A percentile compares a stretch with the other conserved stretches of the same genome.
Conservation (phyloP, 805 yeast species). For the Yarrowia porcina region DNA sequence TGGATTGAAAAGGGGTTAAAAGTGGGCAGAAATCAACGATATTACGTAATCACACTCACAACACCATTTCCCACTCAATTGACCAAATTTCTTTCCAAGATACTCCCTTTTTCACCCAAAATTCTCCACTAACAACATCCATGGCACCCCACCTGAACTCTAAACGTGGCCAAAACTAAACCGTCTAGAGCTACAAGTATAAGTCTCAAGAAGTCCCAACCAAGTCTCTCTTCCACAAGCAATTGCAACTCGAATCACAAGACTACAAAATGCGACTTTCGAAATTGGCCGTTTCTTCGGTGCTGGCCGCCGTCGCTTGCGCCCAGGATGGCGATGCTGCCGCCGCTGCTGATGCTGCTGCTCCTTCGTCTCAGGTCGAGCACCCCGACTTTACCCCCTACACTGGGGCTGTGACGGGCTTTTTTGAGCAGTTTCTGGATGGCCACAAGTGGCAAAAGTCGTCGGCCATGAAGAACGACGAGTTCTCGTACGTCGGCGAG, state of each 20-base stretch:
- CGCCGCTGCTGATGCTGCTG: neutral
- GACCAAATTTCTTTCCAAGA: neutral
- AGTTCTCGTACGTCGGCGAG: constrained; percentile 61
- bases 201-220: no score
- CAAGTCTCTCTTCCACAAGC: neutral
- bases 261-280: constrained; percentile 11
- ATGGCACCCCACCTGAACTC: neutral
- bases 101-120: neutral
- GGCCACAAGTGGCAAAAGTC: constrained; percentile 60
- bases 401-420: constrained; percentile 38
- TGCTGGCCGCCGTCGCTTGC: constrained; percentile 24
- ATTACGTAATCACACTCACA: neutral
- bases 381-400: constrained; percentile 24
- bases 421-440: constrained; percentile 63
- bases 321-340: constrained; percentile 19
- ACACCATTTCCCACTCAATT: neutral
- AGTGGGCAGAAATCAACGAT: no score
- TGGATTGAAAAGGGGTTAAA: no score
- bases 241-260: neutral
- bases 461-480: constrained; percentile 44
- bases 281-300: constrained; percentile 22
- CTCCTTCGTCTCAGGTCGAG: neutral
- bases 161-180: constrained; percentile 23
- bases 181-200: no score
- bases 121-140: neutral